Base-by-base conservation (phyloP, 169 alveolate species). In the Eimeria tenella region DNA sequence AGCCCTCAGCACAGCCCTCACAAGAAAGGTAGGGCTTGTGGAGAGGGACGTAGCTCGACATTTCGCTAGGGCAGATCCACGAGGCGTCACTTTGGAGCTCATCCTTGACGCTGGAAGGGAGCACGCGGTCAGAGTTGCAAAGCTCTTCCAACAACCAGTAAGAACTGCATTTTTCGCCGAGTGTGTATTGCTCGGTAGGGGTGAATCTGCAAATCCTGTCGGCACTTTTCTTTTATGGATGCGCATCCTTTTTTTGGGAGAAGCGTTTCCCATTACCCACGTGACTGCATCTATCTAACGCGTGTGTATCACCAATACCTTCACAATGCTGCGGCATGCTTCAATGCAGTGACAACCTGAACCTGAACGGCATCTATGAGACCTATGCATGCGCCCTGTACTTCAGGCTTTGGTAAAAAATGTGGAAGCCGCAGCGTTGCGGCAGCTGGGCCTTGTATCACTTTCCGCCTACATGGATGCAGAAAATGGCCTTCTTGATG, bases 21-120 rank as follows among this genome's bases (percentile, higher is more conserved):
- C 95, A 10, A 74, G 88, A 63, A 62, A 53, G 79, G 75, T 91
- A n/a, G 86, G 90, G 49, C 91, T 91, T 42, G 95, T 91, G 49
- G 95, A 91, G 70, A 77, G 81, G 31, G 95, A 91, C 60, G 58
- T 91, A 21, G 52, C 95, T 4, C 71, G 95, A 10, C 79, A 23
- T 31, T 55, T 79, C 42, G 63, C 91, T 9, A 21, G 95, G 55
- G 84, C 74, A n/a, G 95, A 86, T 13, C 92, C 95, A 8, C 73
- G 68, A 10, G 95, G 95, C 19, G 19, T 91, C 90, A 68, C 87
- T 10, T 4, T 81, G 84, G 90, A 77, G 86, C 50, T 62, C 63
- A 50, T 91, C 11, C 63, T 91, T 60, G 95, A 91, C 75, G 90
- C 95, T 10, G 95, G 95, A 70, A 60, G 77, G 71, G 75, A 62